These are phyloP conservation scores for Gyrodon lividus DNA, from an alignment of 768 basidiomycete genomes.

Conservation along the genomic window DNA sequence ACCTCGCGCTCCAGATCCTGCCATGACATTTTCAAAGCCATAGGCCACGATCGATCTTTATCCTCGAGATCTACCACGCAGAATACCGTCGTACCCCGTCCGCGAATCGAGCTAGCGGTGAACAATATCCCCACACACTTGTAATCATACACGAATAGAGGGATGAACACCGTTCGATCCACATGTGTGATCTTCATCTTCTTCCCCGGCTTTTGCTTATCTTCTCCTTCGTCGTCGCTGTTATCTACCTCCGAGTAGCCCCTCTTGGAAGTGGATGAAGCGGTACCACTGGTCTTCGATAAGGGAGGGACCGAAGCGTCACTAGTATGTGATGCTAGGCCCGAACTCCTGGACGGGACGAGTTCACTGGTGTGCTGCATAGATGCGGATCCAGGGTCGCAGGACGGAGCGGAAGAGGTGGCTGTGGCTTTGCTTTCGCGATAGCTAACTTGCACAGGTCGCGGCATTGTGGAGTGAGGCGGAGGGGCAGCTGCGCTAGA, in stretches of 20 bases:
- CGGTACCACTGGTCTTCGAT: neutral
- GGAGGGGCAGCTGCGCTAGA: too few species aligned
- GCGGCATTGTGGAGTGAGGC: too few species aligned
- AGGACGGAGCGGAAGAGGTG: too few species aligned
- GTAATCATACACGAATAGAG: slow-evolving; percentile 3
- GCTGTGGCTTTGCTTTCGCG: too few species aligned
- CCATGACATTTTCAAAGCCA: slow-evolving; percentile 9
- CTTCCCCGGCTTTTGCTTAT: neutral
- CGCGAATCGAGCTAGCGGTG: slow-evolving; percentile 11
- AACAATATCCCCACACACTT: slow-evolving; percentile 6
- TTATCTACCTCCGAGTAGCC: neutral
- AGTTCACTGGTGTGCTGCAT: too few species aligned
- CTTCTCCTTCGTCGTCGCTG: neutral
- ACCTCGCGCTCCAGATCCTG: slow-evolving; percentile 3
- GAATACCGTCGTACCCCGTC: slow-evolving; percentile 10
- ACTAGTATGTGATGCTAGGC: too few species aligned
- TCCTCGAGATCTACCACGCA: neutral
- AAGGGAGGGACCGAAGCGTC: too few species aligned
- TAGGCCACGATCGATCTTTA: neutral
- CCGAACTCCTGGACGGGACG: too few species aligned
- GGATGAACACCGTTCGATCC: neutral
- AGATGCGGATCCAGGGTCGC: too few species aligned
- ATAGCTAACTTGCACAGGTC: too few species aligned
- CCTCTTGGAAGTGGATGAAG: slow-evolving; percentile 4
- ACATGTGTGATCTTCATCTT: neutral